Evolutionary conservation across 2,329 filamentous ascomycete species (phyloP).

Genomic region (Aspergillus glaucus): DNA sequence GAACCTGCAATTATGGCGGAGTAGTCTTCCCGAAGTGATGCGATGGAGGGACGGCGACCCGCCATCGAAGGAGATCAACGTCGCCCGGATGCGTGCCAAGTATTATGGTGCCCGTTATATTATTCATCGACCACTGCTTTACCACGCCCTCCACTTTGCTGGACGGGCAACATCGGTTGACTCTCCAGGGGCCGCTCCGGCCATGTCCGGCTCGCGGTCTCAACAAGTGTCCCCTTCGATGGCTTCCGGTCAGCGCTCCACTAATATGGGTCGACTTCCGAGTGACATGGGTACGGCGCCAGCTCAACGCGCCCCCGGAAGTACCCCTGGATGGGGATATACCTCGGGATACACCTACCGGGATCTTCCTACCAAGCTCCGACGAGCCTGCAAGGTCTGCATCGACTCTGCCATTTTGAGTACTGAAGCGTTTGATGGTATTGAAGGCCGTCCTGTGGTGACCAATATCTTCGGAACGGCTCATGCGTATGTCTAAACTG

Average conservation of each 20-base stretch:
- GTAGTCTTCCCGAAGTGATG: slow-evolving; percentile 47
- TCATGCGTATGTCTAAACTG: slow-evolving; percentile 68
- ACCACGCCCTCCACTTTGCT: slow-evolving; percentile 52
- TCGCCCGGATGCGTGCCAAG: slow-evolving; percentile 80
- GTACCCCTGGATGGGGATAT: slow-evolving; percentile 1
- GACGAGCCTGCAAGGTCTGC: slow-evolving; percentile 54
- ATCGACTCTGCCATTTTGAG: slow-evolving; percentile 74
- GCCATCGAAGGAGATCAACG: slow-evolving; percentile 69
- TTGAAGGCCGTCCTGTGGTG: slow-evolving; percentile 63
- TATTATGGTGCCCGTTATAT: slow-evolving; percentile 92
- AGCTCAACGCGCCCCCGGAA: slow-evolving; percentile 6
- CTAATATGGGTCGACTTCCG: slow-evolving; percentile 25
- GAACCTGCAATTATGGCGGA: slow-evolving; percentile 50
- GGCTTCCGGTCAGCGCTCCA: slow-evolving; percentile 21
- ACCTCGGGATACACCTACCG: slow-evolving; percentile 8
- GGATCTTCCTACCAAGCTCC: slow-evolving; percentile 38
- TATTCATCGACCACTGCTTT: slow-evolving; percentile 72
- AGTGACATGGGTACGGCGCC: slow-evolving; percentile 30
- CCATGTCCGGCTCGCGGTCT: slow-evolving; percentile 19
- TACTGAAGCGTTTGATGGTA: slow-evolving; percentile 71
- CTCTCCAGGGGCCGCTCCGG: slow-evolving; percentile 25
- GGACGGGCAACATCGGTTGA: slow-evolving; percentile 23
- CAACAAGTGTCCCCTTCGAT: slow-evolving; percentile 34
- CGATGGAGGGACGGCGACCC: slow-evolving; percentile 61
- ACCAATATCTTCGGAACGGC: slow-evolving; percentile 96